Conservation (phyloP, 257 asterid species). For the Solanum virginianum region DNA sequence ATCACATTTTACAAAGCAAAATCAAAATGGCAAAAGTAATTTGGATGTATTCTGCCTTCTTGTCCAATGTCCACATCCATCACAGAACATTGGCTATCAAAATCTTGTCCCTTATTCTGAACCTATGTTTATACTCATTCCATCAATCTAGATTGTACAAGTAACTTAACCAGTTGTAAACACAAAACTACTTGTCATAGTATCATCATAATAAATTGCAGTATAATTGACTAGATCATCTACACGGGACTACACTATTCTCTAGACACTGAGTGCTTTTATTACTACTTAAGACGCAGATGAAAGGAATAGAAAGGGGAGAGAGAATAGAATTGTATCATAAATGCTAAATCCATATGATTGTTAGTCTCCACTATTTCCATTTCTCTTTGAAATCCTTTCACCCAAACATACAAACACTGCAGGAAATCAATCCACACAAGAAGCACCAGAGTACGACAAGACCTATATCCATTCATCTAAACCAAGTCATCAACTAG, state of each 20-base stretch:
- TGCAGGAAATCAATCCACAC: not conserved
- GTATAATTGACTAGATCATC: not conserved
- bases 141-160: not conserved
- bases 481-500: not conserved
- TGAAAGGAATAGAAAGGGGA: not conserved
- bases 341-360: not conserved
- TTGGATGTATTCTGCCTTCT: not conserved
- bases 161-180: not conserved
- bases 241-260: not conserved
- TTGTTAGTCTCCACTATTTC: not conserved
- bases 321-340: not conserved
- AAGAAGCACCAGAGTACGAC: not conserved
- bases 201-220: not conserved
- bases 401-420: not conserved
- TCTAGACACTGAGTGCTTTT: not conserved
- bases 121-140: not conserved
- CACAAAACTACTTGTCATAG: not conserved
- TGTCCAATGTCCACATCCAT: not conserved
- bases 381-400: not conserved
- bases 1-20: not conserved
- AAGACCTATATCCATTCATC: not conserved
- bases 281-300: not conserved
- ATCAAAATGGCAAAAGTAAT: not conserved
- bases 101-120: not conserved
- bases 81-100: not conserved